Base-by-base conservation (phyloP, 1,284 basidiomycete species). In the Cutaneotrichosporon sp. region DNA sequence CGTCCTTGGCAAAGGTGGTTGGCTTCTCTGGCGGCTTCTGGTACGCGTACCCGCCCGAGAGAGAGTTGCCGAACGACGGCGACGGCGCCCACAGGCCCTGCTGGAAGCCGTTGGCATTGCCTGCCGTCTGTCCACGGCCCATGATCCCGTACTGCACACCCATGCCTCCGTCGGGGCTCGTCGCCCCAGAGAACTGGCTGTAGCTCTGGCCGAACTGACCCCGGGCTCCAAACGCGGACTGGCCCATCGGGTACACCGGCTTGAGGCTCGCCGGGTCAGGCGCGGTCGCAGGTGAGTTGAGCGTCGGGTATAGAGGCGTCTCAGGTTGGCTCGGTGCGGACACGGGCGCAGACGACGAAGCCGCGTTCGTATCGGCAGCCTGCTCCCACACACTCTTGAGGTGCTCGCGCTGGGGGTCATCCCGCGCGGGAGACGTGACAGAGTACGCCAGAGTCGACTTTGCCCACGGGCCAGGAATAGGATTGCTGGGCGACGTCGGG, bases 331-430 rank as follows among this genome's bases (percentile, higher is more conserved):
- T 64, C 3, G 61, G 67, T 2, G 31, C 66, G 18, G 61, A 63
- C 3, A 62, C 50, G 9, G 63, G 56, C 5, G 64, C 38, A 2
- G 65, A 21, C 6, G 63, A 9, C 11, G 66, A 26, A 7, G 56
- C 36, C 30, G 47, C 21, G 62, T 63, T 55, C 22, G 65, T n/a
- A 31, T 58, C 58, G 2, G 60, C 58, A 1, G 68, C 53, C 18
- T 65, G 65, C 6, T 73, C 73, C 77, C 77, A 79, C 0, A 78
- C 74, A 13, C 69, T 72, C 64, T 73, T 74, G 53, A 77, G 62
- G 53, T 73, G 74, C 58, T 79, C 76, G 42, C 75, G 76, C 56
- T 72, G 72, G 1, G 68, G 66, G 2, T 67, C 58, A 18, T 64
- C 69, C 34, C 72, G 70, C 8, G 69, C 67, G 5, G 72, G 69